These are phyloP conservation scores for Colletotrichum gloeosporioides DNA, from an alignment of 2,329 filamentous ascomycete genomes.

Conservation along the genomic window DNA sequence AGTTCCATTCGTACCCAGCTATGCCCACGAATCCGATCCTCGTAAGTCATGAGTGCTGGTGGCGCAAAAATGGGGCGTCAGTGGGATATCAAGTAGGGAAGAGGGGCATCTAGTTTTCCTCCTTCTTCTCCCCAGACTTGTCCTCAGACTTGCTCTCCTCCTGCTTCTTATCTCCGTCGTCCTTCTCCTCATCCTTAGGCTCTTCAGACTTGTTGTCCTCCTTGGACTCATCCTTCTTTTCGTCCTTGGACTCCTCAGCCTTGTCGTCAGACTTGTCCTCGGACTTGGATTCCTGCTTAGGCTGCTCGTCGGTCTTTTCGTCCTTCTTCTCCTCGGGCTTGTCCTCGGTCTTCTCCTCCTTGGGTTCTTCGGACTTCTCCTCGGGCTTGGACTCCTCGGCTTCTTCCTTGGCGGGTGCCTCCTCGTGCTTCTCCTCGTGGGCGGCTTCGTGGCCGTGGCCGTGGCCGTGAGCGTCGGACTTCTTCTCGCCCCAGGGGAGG, in stretches of 20 bases:
- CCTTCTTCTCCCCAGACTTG: background rate
- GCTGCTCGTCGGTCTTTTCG: constrained; percentile 24
- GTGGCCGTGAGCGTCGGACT: constrained; percentile 6
- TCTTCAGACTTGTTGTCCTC: constrained; percentile 28
- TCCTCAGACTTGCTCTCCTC: background rate
- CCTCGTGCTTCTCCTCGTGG: constrained; percentile 14
- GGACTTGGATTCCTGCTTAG: constrained; percentile 15
- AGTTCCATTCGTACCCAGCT: background rate
- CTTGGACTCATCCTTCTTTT: background rate
- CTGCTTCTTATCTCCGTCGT: constrained; percentile 31
- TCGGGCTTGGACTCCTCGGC: constrained; percentile 30
- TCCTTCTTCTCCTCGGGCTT: constrained; percentile 21
- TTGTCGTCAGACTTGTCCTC: constrained; percentile 13
- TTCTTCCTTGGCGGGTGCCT: constrained; percentile 22
- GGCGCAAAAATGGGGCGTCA: background rate
- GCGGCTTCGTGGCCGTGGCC: constrained; percentile 9
- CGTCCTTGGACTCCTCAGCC: constrained; percentile 19
- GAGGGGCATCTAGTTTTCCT: background rate
- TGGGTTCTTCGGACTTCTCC: constrained; percentile 22
- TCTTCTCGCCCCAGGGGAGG: constrained; percentile 3
- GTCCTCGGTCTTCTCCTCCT: constrained; percentile 17
- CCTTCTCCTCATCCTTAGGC: constrained; percentile 26
- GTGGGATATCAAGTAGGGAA: background rate
- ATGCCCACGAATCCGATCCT: background rate
- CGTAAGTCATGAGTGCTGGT: background rate